Evolutionary conservation across 1,284 basidiomycete species (phyloP).

Genomic region (Sparassis latifolia): DNA sequence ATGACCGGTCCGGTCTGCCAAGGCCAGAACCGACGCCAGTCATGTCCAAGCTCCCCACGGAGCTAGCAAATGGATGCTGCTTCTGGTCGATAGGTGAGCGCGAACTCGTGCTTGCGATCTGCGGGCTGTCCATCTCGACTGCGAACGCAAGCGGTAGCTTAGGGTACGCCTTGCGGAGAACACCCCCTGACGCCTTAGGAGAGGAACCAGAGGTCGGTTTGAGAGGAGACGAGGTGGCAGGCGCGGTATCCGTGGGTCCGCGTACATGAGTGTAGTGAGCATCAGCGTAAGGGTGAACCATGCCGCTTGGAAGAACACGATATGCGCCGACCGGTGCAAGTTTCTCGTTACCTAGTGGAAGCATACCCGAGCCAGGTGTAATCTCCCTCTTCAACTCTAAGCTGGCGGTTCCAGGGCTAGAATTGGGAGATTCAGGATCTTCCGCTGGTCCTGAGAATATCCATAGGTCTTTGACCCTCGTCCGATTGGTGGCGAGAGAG

Average conservation of each 20-base stretch:
- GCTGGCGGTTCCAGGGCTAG: conserved; percentile 22
- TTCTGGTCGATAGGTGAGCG: conserved; percentile 6
- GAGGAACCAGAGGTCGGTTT: conserved; percentile 12
- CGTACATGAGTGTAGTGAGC: conserved; percentile 8
- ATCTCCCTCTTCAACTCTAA: conserved; percentile 23
- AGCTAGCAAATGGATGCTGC: conserved; percentile 32
- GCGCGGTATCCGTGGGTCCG: conserved; percentile 9
- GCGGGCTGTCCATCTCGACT: conserved; percentile 13
- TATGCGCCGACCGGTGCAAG: conserved; percentile 9
- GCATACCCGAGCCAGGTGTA: conserved; percentile 11
- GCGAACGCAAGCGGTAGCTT: conserved; percentile 18
- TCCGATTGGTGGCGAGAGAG: conserved; percentile 52
- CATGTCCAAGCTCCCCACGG: conserved; percentile 37
- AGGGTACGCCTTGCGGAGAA: conserved; percentile 19
- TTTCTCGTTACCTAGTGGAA: conserved; percentile 11
- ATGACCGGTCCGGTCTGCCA: conserved; percentile 20
- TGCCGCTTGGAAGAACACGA: conserved; percentile 6
- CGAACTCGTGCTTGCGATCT: neutral
- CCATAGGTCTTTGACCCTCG: conserved; percentile 73
- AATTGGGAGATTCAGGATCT: conserved; percentile 29
- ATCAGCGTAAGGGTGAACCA: conserved; percentile 5
- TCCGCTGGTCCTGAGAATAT: conserved; percentile 53
- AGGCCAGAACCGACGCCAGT: conserved; percentile 48
- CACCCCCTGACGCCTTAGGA: conserved; percentile 10
- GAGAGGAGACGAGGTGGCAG: conserved; percentile 17